Evolutionary conservation across 2,329 filamentous ascomycete species (phyloP), one percentile per base, ranked within the genome.

Genomic region (Teratosphaeria nubilosa): DNA sequence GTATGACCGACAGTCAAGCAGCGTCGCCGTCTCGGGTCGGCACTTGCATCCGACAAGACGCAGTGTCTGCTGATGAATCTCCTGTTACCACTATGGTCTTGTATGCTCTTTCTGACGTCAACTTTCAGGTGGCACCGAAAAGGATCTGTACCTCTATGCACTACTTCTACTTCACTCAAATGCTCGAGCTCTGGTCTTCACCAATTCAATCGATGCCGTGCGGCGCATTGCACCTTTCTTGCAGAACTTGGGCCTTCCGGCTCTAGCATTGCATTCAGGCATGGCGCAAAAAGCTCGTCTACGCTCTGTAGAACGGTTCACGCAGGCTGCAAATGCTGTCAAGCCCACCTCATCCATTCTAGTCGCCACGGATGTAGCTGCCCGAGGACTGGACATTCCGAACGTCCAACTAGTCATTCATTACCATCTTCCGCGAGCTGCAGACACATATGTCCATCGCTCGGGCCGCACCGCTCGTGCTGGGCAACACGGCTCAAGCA

Each of bases 211-310:
- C 72, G 89, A 88, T 56, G 88, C 92, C 2, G 92, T 96, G 55
- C 87, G 91, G 51, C 89, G 94, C 41, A 78, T 99, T 13, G 85
- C 87, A 0, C 90, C 92, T 0, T 83, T 96, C 69, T 81, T 99
- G 1, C 85, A 92, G 65, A 90, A 89, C 64, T 83, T 99, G 55
- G 83, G 86, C 62, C 79, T 96, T 9, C 85, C 86, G 2, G 87
- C 86, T 0, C 78, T 90, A 11, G 85, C 88, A 0, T 78, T 99
- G 0, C 94, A 99, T 74, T 96, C 91, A 0, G 88, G 91, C 63
- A 97, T 99, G 94, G 81, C 86, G 0, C 94, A 99, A 74, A 97
- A 97, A 73, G 91, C 94, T 2, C 90, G 94, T 51, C 80, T 96
- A n/a, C 86, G 92, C 45, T 92, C 90, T 1, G 82, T 99, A 1